Conservation (phyloP, 192 early-diverging fungal species). For the Coemansia sp. region DNA sequence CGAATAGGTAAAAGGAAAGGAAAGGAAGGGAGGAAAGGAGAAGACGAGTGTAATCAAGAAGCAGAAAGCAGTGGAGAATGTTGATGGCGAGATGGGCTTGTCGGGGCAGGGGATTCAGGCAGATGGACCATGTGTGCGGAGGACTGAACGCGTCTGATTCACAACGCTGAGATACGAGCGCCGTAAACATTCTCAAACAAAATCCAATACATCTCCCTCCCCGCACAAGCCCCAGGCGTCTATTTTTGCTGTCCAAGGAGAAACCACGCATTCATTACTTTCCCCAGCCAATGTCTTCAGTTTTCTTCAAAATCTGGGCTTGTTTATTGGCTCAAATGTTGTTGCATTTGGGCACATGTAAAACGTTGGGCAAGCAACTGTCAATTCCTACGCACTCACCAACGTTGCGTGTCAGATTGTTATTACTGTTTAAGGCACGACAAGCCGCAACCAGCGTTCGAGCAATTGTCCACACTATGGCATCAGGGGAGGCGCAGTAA, state of each 20-base stretch:
- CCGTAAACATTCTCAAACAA: constrained; percentile 23
- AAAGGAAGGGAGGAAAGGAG: too few relatives aligned
- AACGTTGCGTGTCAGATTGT: neutral
- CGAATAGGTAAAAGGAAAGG: too few relatives aligned
- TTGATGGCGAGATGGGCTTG: neutral
- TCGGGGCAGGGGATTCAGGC: neutral
- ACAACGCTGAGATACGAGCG: neutral
- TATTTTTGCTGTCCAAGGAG: neutral
- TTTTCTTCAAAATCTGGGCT: too few relatives aligned
- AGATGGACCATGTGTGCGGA: neutral
- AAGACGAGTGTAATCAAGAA: neutral
- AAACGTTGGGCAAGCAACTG: neutral
- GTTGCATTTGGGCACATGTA: constrained; percentile 1
- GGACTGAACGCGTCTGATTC: neutral
- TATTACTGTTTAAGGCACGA: neutral
- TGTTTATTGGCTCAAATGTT: neutral
- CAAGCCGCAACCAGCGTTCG: neutral
- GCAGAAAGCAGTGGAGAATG: neutral
- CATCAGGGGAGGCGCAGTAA: neutral
- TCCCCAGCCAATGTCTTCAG: neutral
- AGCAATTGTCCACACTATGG: neutral
- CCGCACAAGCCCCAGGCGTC: neutral
- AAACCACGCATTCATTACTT: neutral
- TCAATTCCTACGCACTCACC: neutral
- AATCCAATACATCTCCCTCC: neutral